These are phyloP conservation scores for Lipomyces kockii DNA, from an alignment of 805 yeast genomes.

Conservation along the genomic window DNA sequence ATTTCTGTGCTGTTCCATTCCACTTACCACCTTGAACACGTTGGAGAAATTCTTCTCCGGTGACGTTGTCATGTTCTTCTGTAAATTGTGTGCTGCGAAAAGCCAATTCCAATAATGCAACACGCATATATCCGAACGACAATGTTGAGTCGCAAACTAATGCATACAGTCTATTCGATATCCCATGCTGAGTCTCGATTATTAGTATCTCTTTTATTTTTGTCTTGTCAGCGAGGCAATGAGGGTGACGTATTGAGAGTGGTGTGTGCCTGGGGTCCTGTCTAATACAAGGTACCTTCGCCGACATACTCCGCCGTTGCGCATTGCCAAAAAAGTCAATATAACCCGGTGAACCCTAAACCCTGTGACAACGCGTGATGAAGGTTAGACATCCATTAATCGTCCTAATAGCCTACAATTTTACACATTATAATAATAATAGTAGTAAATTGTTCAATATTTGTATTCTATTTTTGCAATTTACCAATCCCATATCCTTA, in stretches of 20 bases:
- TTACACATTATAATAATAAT: no score
- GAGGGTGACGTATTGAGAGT: background rate
- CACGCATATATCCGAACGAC: background rate
- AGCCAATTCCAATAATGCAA: background rate
- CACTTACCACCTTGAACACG: slow-evolving; percentile 32
- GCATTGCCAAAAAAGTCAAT: no score
- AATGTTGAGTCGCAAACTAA: background rate
- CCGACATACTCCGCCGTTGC: background rate
- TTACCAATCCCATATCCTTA: background rate
- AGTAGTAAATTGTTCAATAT: background rate
- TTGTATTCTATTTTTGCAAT: background rate
- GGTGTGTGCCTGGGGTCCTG: no score
- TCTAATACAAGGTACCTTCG: no score
- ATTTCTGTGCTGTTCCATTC: background rate
- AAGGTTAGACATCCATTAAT: no score
- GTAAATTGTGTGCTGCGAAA: background rate
- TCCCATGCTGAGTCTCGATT: background rate
- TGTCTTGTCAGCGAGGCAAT: background rate
- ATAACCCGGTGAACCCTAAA: background rate
- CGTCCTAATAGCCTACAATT: no score
- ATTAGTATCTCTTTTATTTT: background rate
- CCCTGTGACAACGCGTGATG: no score
- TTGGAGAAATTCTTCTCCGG: slow-evolving; percentile 31
- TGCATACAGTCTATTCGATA: background rate
- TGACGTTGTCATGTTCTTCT: slow-evolving; percentile 21